Percentiles rank a stretch among this genome's conserved stretches.
phyloP scores from a whole-genome alignment of 495 filamentous ascomycete genomes.

The Halenospora varia region DNA sequence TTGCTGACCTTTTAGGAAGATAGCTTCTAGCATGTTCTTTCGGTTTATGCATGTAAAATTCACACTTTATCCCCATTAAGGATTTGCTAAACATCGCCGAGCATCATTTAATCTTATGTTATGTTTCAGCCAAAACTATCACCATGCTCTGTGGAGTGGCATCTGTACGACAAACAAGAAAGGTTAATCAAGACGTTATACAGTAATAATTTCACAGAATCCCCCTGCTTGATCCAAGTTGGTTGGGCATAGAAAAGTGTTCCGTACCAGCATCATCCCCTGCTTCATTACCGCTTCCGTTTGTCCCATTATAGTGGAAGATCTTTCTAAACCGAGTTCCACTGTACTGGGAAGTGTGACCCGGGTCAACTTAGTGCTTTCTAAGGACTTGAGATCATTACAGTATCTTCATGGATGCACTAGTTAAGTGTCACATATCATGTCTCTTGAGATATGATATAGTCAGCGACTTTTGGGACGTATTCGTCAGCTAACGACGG shows the following conservation, averaged over 20 bases:
- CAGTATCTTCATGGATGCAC: not conserved
- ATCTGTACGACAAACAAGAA: not conserved
- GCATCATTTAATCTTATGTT: not conserved
- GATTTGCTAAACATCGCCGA: not conserved
- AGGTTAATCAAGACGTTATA: not conserved
- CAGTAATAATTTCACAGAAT: not conserved
- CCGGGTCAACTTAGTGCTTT: not conserved
- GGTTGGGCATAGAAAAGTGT: not conserved
- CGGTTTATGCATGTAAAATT: not conserved
- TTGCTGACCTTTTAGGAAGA: not conserved
- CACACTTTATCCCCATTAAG: not conserved
- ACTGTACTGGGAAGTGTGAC: conserved; percentile 1
- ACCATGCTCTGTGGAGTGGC: not conserved
- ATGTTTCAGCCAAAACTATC: not conserved
- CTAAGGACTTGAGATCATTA: not conserved
- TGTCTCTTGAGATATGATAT: not conserved
- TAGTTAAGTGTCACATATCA: not conserved
- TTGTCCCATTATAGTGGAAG: not conserved
- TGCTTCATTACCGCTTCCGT: not conserved
- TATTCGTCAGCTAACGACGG: conserved; percentile 1
- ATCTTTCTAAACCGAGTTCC: not conserved
- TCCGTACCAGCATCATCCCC: not conserved
- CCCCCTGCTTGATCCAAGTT: not conserved
- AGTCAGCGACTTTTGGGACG: not conserved
- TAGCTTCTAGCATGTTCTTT: not conserved